Evolutionary conservation across 257 asterid genomes (phyloP).

Genomic region (Salvia rosmarinus): DNA sequence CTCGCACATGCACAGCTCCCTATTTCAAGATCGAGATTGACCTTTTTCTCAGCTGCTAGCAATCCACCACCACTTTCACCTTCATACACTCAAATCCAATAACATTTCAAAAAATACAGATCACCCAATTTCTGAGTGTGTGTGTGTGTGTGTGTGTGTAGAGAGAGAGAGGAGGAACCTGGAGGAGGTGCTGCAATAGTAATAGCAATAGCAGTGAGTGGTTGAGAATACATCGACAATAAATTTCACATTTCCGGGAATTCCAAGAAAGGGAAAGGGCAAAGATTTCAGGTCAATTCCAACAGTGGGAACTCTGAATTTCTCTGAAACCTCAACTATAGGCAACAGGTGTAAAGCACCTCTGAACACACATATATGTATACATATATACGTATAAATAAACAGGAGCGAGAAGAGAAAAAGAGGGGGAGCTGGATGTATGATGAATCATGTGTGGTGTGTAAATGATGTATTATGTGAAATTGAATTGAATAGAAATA

Average conservation of each 20-base stretch:
- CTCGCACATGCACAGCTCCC: slow-evolving; percentile 32
- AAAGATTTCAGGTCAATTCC: slow-evolving; percentile 33
- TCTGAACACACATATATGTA: slow-evolving; percentile 28
- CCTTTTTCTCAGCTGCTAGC: slow-evolving; percentile 23
- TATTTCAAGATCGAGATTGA: slow-evolving; percentile 54
- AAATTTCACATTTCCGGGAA: slow-evolving; percentile 31
- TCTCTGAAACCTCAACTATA: slow-evolving; percentile 38
- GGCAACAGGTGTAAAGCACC: slow-evolving; percentile 40
- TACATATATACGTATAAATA: background rate
- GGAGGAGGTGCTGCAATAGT: slow-evolving; percentile 22
- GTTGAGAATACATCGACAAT: slow-evolving; percentile 42
- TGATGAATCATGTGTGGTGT: background rate
- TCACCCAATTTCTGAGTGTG: background rate
- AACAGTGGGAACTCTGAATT: slow-evolving; percentile 39
- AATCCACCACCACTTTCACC: slow-evolving; percentile 23
- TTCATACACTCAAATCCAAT: slow-evolving; percentile 31
- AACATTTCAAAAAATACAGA: background rate
- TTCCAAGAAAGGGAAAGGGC: slow-evolving; percentile 31
- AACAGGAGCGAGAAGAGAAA: background rate
- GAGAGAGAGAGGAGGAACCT: slow-evolving; percentile 28
- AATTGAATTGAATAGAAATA: slow-evolving; percentile 19
- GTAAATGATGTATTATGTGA: background rate
- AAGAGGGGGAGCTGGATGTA: background rate
- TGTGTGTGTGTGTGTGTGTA: background rate
- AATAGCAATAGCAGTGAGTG: slow-evolving; percentile 22